A percentile compares a stretch with the other conserved stretches of the same genome.
These are phyloP conservation scores for Verbena officinalis DNA, from an alignment of 257 asterid genomes.

Conservation along the genomic window DNA sequence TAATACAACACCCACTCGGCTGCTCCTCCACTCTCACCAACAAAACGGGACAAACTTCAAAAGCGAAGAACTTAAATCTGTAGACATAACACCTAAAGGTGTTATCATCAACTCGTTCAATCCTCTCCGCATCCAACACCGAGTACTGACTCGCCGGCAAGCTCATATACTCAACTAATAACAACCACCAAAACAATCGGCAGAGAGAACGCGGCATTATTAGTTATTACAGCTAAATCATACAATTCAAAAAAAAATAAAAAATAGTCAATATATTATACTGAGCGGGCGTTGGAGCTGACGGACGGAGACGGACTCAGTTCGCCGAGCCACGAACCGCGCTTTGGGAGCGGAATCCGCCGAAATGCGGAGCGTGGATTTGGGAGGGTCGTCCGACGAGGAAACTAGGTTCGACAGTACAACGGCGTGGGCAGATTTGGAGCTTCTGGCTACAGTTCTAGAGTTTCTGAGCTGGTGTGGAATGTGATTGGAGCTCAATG, in stretches of 20 bases:
- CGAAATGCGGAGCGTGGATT: conserved; percentile 53
- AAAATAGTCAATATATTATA: conserved; percentile 27
- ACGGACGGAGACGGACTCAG: conserved; percentile 59
- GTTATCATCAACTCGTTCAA: conserved; percentile 85
- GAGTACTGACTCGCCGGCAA: conserved; percentile 99
- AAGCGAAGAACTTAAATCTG: conserved; percentile 78
- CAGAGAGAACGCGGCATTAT: not conserved
- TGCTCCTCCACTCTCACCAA: conserved; percentile 92
- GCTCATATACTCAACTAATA: conserved; percentile 86
- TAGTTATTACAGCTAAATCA: not conserved
- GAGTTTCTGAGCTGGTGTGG: conserved; percentile 47
- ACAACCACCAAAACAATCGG: not conserved
- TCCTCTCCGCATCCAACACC: conserved; percentile 96
- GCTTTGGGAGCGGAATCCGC: conserved; percentile 75
- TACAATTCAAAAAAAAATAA: not conserved
- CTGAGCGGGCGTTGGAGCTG: conserved; percentile 85
- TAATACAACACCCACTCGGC: conserved; percentile 89
- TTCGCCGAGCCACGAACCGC: conserved; percentile 70
- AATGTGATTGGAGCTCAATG: conserved; percentile 47
- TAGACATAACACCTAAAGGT: conserved; percentile 90
- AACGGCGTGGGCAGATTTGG: conserved; percentile 24
- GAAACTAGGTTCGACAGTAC: conserved; percentile 45
- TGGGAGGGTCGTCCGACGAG: conserved; percentile 50
- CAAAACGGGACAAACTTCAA: conserved; percentile 94
- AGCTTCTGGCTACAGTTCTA: conserved; percentile 30